phyloP scores from a whole-genome alignment of 345 rosid species.

The Mallotus nudiflorus region DNA sequence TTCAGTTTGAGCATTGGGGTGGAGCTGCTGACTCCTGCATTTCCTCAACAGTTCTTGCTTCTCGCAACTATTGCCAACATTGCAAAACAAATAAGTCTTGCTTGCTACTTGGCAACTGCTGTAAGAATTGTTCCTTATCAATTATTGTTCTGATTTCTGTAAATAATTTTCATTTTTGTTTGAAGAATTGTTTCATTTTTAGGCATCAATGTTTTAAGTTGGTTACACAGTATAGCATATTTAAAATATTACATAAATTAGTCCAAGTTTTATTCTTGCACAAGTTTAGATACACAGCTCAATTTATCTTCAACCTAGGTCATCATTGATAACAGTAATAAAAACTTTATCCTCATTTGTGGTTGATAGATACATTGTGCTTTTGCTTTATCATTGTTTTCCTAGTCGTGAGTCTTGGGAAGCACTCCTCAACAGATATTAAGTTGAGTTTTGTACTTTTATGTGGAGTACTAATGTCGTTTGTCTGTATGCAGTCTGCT shows the following conservation, averaged over 20 bases:
- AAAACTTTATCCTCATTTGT: background rate
- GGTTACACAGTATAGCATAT: too few species aligned
- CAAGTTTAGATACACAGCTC: background rate
- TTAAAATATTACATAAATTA: background rate
- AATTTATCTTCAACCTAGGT: background rate
- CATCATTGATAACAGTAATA: background rate
- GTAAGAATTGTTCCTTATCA: conserved; percentile 43
- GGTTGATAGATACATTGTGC: background rate
- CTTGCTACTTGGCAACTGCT: conserved; percentile 80
- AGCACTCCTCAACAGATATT: background rate
- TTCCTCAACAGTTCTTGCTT: conserved; percentile 77
- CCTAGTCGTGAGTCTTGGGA: background rate
- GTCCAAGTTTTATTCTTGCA: background rate
- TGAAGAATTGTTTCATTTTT: background rate
- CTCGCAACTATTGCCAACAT: conserved; percentile 80
- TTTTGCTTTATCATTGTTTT: background rate
- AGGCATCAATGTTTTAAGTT: background rate
- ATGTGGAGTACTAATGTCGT: background rate
- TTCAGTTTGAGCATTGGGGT: conserved; percentile 90
- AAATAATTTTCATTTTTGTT: background rate
- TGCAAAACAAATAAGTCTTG: conserved; percentile 92
- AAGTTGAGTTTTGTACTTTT: background rate
- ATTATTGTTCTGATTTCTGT: conserved; percentile 2
- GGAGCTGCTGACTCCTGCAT: conserved; percentile 79
- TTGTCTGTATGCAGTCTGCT: conserved; percentile 51